phyloP scores from a whole-genome alignment of 108 stramenopile species.

The Discostella pseudostelligera region DNA sequence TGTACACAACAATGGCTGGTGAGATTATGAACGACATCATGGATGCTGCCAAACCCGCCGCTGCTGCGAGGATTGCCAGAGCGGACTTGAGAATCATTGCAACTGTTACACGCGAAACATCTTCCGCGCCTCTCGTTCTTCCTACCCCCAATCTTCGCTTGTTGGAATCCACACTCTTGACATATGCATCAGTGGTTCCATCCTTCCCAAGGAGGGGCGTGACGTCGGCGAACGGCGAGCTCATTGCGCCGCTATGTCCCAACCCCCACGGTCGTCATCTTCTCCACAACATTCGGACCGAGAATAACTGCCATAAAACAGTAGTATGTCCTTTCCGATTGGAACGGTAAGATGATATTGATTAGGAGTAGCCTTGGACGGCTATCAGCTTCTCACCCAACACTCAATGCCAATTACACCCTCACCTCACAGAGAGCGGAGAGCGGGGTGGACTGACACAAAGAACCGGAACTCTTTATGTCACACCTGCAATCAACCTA shows the following conservation, averaged over 20 bases:
- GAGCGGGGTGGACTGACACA: no score
- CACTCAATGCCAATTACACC: no score
- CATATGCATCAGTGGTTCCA: conserved; percentile 1
- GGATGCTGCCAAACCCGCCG: conserved; percentile 22
- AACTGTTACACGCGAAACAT: conserved; percentile 4
- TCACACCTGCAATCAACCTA: no score
- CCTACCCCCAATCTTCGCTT: not conserved
- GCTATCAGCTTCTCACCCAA: no score
- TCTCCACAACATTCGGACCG: no score
- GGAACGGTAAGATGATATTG: no score
- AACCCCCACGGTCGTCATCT: not conserved
- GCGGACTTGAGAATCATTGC: conserved; percentile 5
- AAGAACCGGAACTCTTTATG: no score
- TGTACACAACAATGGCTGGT: conserved; percentile 14
- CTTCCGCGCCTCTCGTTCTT: not conserved
- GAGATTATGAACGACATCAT: conserved; percentile 16
- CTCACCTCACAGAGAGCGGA: no score
- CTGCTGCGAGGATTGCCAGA: conserved; percentile 7
- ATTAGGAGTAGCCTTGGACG: no score
- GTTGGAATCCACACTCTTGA: conserved; percentile 12
- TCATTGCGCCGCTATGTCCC: not conserved
- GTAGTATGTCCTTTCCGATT: no score
- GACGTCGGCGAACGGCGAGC: conserved; percentile 1
- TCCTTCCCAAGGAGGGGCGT: conserved; percentile 4
- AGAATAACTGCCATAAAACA: no score